Evolutionary conservation across 768 basidiomycete species (phyloP).

Genomic region (Hygrocybe punicea): DNA sequence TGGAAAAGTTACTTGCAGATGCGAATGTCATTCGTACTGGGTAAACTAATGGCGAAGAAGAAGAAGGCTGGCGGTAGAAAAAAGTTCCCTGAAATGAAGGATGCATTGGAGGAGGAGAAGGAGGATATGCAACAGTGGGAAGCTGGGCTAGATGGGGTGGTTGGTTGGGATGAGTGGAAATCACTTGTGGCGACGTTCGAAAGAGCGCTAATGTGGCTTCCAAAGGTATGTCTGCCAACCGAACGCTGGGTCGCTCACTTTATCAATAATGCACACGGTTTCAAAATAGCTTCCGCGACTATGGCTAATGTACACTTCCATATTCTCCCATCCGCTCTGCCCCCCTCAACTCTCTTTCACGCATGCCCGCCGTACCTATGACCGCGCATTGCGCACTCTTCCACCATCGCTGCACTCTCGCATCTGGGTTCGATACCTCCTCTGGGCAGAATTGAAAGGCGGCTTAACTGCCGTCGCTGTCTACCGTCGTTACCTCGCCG

Average conservation of each 20-base stretch:
- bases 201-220: constrained; percentile 91
- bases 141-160: constrained; percentile 75
- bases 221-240: constrained; percentile 57
- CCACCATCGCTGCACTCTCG: constrained; percentile 89
- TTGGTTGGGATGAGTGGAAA: constrained; percentile 98
- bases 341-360: constrained; percentile 80
- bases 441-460: constrained; percentile 85
- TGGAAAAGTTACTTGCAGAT: constrained; percentile 91
- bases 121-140: constrained; percentile 84
- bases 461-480: constrained; percentile 74
- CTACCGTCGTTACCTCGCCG: constrained; percentile 84
- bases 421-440: constrained; percentile 89
- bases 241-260: not conserved
- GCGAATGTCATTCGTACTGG: constrained; percentile 83
- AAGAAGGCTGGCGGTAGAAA: constrained; percentile 84
- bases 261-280: not conserved
- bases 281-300: constrained; percentile 74
- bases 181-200: constrained; percentile 84
- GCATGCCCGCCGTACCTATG: constrained; percentile 91
- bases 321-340: constrained; percentile 87
- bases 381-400: constrained; percentile 89
- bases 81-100: constrained; percentile 88
- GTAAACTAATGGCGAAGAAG: constrained; percentile 65
- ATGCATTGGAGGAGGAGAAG: constrained; percentile 81
- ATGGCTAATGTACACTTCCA: constrained; percentile 90